These are phyloP conservation scores for Centrapalus pauciflorus DNA, from an alignment of 129 eudicot genomes.

Conservation along the genomic window DNA sequence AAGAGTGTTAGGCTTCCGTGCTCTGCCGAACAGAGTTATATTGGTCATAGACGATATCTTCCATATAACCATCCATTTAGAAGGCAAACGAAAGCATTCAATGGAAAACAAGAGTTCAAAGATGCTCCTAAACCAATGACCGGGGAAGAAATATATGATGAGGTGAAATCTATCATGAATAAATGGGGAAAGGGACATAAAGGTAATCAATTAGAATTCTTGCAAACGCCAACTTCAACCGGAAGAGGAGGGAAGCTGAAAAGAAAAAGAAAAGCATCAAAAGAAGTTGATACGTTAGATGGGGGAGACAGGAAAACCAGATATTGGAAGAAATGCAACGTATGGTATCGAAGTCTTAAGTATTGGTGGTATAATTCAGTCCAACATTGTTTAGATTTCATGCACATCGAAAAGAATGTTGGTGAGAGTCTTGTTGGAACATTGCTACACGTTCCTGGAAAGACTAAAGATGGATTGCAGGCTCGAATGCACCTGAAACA, in stretches of 20 bases:
- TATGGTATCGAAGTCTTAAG: background rate
- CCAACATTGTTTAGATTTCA: background rate
- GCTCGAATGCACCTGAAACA: too few species aligned
- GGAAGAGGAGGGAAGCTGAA: background rate
- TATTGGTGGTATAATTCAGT: background rate
- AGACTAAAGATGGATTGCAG: background rate
- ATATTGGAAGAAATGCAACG: background rate
- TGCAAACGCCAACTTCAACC: rapidly evolving
- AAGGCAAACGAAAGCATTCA: background rate
- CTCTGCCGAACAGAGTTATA: background rate
- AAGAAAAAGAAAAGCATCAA: background rate
- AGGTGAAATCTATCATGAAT: background rate
- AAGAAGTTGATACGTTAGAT: background rate
- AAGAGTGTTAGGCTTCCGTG: background rate
- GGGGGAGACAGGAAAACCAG: background rate
- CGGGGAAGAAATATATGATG: background rate
- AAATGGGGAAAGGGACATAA: background rate
- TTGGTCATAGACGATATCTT: background rate
- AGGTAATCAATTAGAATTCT: too few species aligned
- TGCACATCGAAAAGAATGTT: background rate
- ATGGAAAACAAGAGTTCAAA: background rate
- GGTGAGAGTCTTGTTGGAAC: background rate
- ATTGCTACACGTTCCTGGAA: too few species aligned
- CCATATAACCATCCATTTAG: background rate
- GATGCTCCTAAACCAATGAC: background rate